Evolutionary conservation across 176 grass and related monocot species (phyloP).

Genomic region (Juncus effusus): DNA sequence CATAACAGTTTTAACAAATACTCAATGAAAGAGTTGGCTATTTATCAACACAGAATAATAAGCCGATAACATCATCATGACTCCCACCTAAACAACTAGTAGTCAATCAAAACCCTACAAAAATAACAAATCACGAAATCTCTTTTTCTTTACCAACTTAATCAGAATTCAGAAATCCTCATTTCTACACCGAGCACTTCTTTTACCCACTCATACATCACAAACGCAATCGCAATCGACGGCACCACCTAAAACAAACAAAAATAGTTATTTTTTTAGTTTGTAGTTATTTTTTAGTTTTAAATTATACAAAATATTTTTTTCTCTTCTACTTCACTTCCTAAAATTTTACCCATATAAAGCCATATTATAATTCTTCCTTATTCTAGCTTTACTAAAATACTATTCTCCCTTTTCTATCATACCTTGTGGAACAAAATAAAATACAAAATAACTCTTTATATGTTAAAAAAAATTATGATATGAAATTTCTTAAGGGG

Average conservation of each 20-base stretch:
- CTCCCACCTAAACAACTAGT: conserved; percentile 54
- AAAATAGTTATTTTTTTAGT: neutral
- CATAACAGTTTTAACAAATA: conserved; percentile 12
- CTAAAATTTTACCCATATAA: neutral
- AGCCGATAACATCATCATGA: neutral
- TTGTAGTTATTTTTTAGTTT: too few relatives aligned
- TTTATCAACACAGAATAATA: conserved; percentile 26
- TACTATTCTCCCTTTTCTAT: too few relatives aligned
- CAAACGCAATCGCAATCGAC: conserved; percentile 94
- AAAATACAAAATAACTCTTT: too few relatives aligned
- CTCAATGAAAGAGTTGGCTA: conserved; percentile 20
- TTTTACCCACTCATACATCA: conserved; percentile 87
- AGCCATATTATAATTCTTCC: neutral
- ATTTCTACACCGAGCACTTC: conserved; percentile 94
- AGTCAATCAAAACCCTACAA: conserved; percentile 52
- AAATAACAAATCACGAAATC: conserved; percentile 43
- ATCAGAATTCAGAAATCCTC: conserved; percentile 94
- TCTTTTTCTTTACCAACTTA: conserved; percentile 40
- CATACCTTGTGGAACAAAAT: too few relatives aligned
- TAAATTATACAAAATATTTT: neutral
- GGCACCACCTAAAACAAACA: too few relatives aligned
- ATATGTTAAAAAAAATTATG: too few relatives aligned
- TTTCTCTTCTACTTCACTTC: neutral
- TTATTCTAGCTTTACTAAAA: too few relatives aligned
- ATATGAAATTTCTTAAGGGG: too few relatives aligned